phyloP scores from a whole-genome alignment of 2,329 filamentous ascomycete species.

The Anisogramma anomala region DNA sequence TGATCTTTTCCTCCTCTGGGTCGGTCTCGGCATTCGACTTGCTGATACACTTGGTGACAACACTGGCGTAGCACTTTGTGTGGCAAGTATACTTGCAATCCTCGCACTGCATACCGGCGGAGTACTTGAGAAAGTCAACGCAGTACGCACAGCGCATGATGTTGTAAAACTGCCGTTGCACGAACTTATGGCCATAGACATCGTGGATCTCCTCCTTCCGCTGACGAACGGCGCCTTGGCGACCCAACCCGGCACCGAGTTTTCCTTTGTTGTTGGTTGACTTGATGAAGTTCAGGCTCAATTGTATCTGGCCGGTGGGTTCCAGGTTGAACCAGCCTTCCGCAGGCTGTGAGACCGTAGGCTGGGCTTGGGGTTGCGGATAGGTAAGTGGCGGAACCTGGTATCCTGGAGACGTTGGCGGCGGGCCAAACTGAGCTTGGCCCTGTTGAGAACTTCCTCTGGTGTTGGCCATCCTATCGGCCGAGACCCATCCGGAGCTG shows the following conservation, averaged over 20 bases:
- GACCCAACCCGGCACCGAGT: conserved; percentile 80
- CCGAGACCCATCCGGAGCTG: conserved; percentile 90
- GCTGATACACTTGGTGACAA: conserved; percentile 98
- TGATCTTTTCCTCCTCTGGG: conserved; percentile 98
- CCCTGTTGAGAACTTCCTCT: conserved; percentile 25
- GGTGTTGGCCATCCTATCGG: conserved; percentile 74
- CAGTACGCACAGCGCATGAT: conserved; percentile 99
- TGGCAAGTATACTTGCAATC: conserved; percentile 99
- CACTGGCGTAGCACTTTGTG: conserved; percentile 90
- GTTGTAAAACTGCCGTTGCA: conserved; percentile 98
- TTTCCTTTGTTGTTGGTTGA: conserved; percentile 71
- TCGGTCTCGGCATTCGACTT: conserved; percentile 98
- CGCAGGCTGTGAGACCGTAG: conserved; percentile 51
- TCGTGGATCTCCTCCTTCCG: conserved; percentile 97
- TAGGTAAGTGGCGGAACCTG: conserved; percentile 19
- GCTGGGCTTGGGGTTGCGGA: conserved; percentile 30
- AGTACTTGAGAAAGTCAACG: conserved; percentile 97
- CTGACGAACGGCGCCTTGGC: conserved; percentile 92
- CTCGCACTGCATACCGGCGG: conserved; percentile 96
- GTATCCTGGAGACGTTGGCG: conserved; percentile 31
- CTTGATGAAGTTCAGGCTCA: conserved; percentile 87
- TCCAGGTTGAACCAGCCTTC: conserved; percentile 97
- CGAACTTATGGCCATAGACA: conserved; percentile 98
- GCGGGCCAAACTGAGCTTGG: conserved; percentile 31
- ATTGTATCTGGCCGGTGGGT: conserved; percentile 81